Percentiles rank a stretch among this genome's conserved stretches.
These are phyloP conservation scores for Puccinia triticina DNA, from an alignment of 1,284 basidiomycete genomes.

Conservation along the genomic window DNA sequence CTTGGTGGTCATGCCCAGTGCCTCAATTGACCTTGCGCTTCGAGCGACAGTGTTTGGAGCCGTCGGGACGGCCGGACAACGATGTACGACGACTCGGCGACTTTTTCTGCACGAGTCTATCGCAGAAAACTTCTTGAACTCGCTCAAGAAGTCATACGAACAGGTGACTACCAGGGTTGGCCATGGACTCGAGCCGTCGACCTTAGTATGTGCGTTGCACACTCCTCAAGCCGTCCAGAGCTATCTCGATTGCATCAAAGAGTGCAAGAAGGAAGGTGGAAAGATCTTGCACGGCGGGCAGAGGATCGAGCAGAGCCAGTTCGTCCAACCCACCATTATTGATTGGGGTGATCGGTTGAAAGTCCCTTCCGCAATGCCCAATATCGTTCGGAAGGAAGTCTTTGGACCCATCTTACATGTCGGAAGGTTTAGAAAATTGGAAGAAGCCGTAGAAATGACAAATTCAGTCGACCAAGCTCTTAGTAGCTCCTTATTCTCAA, in stretches of 20 bases:
- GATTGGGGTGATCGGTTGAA: conserved; percentile 59
- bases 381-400: conserved; percentile 78
- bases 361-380: conserved; percentile 67
- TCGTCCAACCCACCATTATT: conserved; percentile 83
- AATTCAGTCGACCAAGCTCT: conserved; percentile 88
- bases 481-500: conserved; percentile 85
- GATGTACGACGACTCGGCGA: conserved; percentile 89
- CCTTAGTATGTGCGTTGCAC: conserved; percentile 86
- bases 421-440: conserved; percentile 83
- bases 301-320: conserved; percentile 65
- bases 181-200: conserved; percentile 74
- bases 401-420: conserved; percentile 86
- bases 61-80: conserved; percentile 89
- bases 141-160: conserved; percentile 72
- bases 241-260: conserved; percentile 70
- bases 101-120: conserved; percentile 83
- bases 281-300: conserved; percentile 72
- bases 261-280: conserved; percentile 71
- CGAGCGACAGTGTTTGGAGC: conserved; percentile 90
- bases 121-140: conserved; percentile 73
- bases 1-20: conserved; percentile 87
- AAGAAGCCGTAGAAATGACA: conserved; percentile 88
- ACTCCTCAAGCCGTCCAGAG: conserved; percentile 69
- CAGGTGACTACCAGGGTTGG: conserved; percentile 67
- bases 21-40: conserved; percentile 83